Percentiles rank a stretch among this genome's conserved stretches.
Evolutionary conservation across 257 asterid genomes (phyloP).

Genomic region (Lithospermum erythrorhizon): DNA sequence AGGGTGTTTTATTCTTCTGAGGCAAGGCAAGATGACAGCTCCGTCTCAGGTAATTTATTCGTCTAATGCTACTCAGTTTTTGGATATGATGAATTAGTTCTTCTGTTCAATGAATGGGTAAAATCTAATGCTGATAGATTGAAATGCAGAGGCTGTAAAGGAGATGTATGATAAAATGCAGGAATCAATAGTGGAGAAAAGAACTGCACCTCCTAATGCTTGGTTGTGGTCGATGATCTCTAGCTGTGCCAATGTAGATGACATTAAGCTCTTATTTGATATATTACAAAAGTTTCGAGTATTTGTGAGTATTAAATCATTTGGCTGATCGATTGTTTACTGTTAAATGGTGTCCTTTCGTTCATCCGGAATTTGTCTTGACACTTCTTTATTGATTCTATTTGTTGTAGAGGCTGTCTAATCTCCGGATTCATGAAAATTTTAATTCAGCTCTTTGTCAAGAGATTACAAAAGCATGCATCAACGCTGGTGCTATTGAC

Average conservation of each 20-base stretch:
- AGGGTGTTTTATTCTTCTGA: too few relatives aligned
- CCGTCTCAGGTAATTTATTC: too few relatives aligned
- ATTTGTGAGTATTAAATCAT: conserved; percentile 46
- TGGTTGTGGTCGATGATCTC: conserved; percentile 69
- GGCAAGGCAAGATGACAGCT: too few relatives aligned
- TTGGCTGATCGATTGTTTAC: conserved; percentile 8
- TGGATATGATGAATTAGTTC: too few relatives aligned
- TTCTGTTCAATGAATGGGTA: too few relatives aligned
- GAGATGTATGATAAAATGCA: conserved; percentile 59
- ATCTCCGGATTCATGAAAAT: conserved; percentile 64
- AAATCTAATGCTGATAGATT: conserved; percentile 3
- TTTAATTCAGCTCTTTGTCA: conserved; percentile 80
- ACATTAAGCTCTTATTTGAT: conserved; percentile 60
- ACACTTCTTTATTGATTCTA: background rate
- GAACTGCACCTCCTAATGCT: conserved; percentile 86
- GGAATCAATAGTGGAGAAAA: conserved; percentile 37
- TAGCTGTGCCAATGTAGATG: conserved; percentile 53
- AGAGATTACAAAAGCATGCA: conserved; percentile 78
- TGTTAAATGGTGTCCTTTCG: background rate
- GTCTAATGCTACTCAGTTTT: too few relatives aligned
- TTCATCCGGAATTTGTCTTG: conserved; percentile 2
- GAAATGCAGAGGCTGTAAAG: conserved; percentile 56
- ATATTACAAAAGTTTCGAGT: conserved; percentile 60
- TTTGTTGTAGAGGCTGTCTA: conserved; percentile 69
- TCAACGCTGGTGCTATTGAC: conserved; percentile 66